phyloP scores from a whole-genome alignment of 139 green algal genomes.

The Mychonastes homosphaera region DNA sequence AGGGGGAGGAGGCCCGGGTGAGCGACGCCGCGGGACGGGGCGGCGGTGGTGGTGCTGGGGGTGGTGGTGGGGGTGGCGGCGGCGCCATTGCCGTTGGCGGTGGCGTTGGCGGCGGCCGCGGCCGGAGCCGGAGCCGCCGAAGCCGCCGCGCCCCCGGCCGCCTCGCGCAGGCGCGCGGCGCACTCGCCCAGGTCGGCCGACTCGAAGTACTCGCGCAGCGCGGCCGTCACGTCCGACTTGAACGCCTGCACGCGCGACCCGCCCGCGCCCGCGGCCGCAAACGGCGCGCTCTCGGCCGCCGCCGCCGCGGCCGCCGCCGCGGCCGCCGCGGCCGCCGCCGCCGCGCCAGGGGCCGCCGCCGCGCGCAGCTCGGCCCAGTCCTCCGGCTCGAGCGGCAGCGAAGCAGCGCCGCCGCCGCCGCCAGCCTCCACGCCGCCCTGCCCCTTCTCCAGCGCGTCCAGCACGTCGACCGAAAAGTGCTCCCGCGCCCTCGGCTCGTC shows the following conservation, averaged over 20 bases:
- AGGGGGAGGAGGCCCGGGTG: conserved; percentile 80
- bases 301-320: background rate
- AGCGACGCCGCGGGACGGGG: conserved; percentile 54
- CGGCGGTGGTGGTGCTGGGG: background rate
- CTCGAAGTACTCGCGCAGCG: conserved; percentile 77
- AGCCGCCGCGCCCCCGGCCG: background rate
- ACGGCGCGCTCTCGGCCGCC: background rate
- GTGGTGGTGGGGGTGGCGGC: background rate
- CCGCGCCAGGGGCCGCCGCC: background rate
- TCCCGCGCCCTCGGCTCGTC: too few relatives aligned
- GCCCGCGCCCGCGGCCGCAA: too few relatives aligned
- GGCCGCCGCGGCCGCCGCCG: background rate
- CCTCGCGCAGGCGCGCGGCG: conserved; percentile 22
- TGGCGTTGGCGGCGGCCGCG: background rate
- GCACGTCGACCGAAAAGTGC: too few relatives aligned
- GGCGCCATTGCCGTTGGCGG: background rate
- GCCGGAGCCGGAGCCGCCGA: background rate
- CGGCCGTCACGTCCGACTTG: conserved; percentile 42
- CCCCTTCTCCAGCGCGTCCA: too few relatives aligned
- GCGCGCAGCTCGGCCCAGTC: background rate
- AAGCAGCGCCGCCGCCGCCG: too few relatives aligned
- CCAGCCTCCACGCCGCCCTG: too few relatives aligned
- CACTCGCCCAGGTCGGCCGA: conserved; percentile 59
- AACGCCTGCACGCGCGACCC: conserved; percentile 40
- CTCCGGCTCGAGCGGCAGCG: too few relatives aligned